Base-by-base conservation (phyloP, 2,329 filamentous ascomycete species). In the Fusarium piperis region DNA sequence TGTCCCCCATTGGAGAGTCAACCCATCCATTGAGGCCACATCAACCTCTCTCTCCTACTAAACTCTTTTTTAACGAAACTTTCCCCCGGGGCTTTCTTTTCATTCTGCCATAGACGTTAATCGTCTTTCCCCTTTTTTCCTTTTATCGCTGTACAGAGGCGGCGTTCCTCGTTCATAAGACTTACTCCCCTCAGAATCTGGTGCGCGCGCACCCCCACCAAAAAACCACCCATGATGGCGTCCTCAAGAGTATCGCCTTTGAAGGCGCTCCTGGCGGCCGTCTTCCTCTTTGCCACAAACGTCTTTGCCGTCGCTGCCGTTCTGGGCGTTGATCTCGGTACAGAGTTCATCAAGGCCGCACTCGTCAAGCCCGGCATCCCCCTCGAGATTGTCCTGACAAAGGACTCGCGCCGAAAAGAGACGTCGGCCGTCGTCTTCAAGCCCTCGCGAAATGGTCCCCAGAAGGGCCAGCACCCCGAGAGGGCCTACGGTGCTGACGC, bases 331-430 rank as follows among this genome's bases (percentile, higher is more conserved):
- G 96, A 99, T 83, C 87, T 99, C 61, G 96, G 96, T 74, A 98
- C 96, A 63, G 94, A 97, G 81, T 98, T 97, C 84, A 93, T 99
- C 85, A 99, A 98, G 85, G 95, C 95, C 30, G 91, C 93, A 15
- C 89, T 99, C 44, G 95, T 99, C 69, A 98, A 98, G 84, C 96
- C 96, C 3, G 96, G 96, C 68, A 95, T 97, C 59, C 96, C 96
- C 12, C 93, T 99, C 79, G 96, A 99, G 75, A 98, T 99, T 73
- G 95, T 99, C 81, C 89, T 98, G 63, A 98, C 95, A 32, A 99
- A 98, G 81, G 96, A 99, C 84, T 98, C 96, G 32, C 93, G 97
- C 82, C 92, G 96, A 79, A 99, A 99, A 86, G 96, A 99, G 81
- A 89, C 89, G 26, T 94, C 95, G 2, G 95, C 94, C 44, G 91